These are phyloP conservation scores for Polyporus arcularius DNA, from an alignment of 768 basidiomycete species.

Conservation along the genomic window DNA sequence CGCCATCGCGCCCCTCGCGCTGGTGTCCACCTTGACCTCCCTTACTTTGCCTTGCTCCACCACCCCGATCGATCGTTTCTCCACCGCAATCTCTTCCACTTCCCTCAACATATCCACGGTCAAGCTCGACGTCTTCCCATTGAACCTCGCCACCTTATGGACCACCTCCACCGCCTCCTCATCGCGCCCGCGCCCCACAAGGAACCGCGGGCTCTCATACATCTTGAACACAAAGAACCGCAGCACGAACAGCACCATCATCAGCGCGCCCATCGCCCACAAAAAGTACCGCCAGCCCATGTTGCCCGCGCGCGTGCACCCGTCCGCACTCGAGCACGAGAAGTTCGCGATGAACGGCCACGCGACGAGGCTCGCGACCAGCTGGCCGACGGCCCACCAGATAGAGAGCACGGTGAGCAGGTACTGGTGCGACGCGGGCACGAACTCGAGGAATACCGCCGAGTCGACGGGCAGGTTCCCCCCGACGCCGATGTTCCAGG, in stretches of 20 bases:
- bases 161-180: conserved; percentile 64
- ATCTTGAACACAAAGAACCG: conserved; percentile 70
- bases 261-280: conserved; percentile 69
- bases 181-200: conserved; percentile 69
- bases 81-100: conserved; percentile 15
- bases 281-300: conserved; percentile 78
- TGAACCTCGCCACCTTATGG: conserved; percentile 61
- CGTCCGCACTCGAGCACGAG: conserved; percentile 49
- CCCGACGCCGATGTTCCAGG: conserved; percentile 70
- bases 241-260: conserved; percentile 59
- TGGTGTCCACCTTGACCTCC: conserved; percentile 32
- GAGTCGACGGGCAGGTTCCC: conserved; percentile 78
- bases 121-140: conserved; percentile 50
- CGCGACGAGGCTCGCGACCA: conserved; percentile 59
- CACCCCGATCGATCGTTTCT: neutral
- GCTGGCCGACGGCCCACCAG: conserved; percentile 81
- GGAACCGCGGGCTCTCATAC: conserved; percentile 70
- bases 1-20: conserved; percentile 37
- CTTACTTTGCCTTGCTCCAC: neutral
- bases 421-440: conserved; percentile 74
- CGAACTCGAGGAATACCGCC: conserved; percentile 74
- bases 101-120: conserved; percentile 52
- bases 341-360: conserved; percentile 75
- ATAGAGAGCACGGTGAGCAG: conserved; percentile 73
- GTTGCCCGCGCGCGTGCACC: conserved; percentile 53